These are phyloP conservation scores for Polychaeton citri DNA, from an alignment of 2,329 filamentous ascomycete species.

Conservation along the genomic window DNA sequence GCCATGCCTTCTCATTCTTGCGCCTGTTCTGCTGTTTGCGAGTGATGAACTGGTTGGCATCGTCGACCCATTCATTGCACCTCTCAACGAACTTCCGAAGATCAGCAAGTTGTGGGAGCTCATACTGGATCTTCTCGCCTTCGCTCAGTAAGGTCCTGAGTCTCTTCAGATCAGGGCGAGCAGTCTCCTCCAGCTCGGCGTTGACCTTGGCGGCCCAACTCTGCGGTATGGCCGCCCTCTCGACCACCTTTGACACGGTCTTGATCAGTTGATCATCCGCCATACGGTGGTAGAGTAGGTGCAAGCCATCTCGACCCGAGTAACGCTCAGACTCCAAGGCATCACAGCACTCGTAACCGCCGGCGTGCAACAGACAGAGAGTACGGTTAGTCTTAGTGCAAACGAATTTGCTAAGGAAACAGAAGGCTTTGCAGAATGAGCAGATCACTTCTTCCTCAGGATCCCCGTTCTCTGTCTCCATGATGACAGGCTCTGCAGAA, in stretches of 20 bases:
- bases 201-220: conserved; percentile 84
- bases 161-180: conserved; percentile 72
- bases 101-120: conserved; percentile 66
- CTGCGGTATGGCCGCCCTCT: conserved; percentile 77
- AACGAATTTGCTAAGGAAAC: conserved; percentile 79
- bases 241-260: conserved; percentile 62
- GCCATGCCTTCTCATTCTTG: conserved; percentile 83
- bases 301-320: conserved; percentile 40
- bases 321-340: conserved; percentile 53
- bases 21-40: conserved; percentile 95
- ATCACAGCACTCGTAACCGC: conserved; percentile 68
- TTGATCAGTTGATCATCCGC: conserved; percentile 55
- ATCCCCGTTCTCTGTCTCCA: conserved; percentile 43
- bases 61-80: conserved; percentile 96
- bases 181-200: conserved; percentile 68
- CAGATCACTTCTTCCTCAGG: conserved; percentile 85
- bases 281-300: conserved; percentile 66
- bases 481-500: conserved; percentile 41
- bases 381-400: conserved; percentile 72
- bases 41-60: conserved; percentile 89
- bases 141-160: conserved; percentile 75
- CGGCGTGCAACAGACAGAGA: conserved; percentile 71
- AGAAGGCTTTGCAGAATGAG: conserved; percentile 79
- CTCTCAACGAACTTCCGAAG: conserved; percentile 84
- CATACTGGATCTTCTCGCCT: conserved; percentile 91